Evolutionary conservation across 2,329 filamentous ascomycete genomes (phyloP).

Genomic region (Aureobasidium sp.): DNA sequence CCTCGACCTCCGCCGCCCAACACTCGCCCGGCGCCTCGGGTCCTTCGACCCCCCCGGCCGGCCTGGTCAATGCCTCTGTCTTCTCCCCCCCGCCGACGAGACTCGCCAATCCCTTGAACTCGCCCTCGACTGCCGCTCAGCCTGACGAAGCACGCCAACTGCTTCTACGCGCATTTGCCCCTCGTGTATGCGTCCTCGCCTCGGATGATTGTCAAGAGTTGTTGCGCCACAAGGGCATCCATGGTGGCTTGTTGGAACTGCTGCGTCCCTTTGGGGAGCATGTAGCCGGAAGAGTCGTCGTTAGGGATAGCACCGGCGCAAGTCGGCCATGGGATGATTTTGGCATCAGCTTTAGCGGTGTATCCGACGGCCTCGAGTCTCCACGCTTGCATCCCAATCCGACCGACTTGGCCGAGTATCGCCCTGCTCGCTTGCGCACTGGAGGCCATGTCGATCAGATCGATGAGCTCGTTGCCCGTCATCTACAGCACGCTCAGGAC

Average conservation of each 20-base stretch:
- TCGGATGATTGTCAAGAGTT: slow-evolving; percentile 79
- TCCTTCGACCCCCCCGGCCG: slow-evolving; percentile 36
- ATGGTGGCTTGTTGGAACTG: slow-evolving; percentile 73
- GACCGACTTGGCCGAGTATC: slow-evolving; percentile 28
- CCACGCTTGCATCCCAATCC: slow-evolving; percentile 27
- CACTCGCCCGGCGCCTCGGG: slow-evolving; percentile 36
- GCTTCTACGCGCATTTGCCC: slow-evolving; percentile 78
- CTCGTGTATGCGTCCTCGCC: slow-evolving; percentile 80
- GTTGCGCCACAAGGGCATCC: slow-evolving; percentile 75
- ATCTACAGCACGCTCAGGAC: slow-evolving; percentile 67
- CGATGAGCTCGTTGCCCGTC: slow-evolving; percentile 72
- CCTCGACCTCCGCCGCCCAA: slow-evolving; percentile 41
- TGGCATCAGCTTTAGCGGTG: slow-evolving; percentile 73
- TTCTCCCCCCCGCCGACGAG: slow-evolving; percentile 37
- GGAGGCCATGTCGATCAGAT: slow-evolving; percentile 58
- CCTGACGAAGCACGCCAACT: slow-evolving; percentile 54
- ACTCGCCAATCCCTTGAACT: slow-evolving; percentile 35
- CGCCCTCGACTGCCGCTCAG: slow-evolving; percentile 34
- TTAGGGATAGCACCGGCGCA: slow-evolving; percentile 81
- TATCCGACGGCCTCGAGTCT: slow-evolving; percentile 49
- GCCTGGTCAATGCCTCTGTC: slow-evolving; percentile 32
- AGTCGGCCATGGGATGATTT: slow-evolving; percentile 84
- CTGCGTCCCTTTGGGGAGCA: slow-evolving; percentile 86
- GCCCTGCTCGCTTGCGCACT: slow-evolving; percentile 34
- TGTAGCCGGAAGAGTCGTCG: slow-evolving; percentile 78